phyloP scores from a whole-genome alignment of 257 asterid species.

The Solanum arcanum region DNA sequence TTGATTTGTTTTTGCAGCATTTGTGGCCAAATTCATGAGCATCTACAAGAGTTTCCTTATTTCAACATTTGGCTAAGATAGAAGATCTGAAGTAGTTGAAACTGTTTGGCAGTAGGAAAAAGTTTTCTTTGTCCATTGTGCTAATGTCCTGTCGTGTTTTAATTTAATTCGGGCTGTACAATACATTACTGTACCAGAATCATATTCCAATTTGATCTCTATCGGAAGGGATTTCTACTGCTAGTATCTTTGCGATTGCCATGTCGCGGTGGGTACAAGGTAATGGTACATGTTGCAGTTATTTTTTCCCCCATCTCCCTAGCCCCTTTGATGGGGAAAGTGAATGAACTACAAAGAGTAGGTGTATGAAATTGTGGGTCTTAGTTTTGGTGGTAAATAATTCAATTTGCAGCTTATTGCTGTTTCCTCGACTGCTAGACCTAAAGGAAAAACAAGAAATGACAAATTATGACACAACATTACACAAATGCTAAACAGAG shows the following conservation, averaged over 20 bases:
- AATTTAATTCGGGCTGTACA: not conserved
- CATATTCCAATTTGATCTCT: not conserved
- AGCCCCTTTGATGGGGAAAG: not conserved
- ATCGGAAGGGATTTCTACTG: not conserved
- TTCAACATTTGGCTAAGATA: constrained; percentile 68
- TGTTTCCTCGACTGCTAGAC: not conserved
- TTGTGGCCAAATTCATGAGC: constrained; percentile 99
- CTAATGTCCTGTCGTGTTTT: not conserved
- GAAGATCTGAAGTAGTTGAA: not conserved
- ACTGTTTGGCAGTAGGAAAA: not conserved
- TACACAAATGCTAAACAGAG: not conserved
- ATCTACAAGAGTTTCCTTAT: constrained; percentile 85
- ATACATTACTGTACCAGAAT: not conserved
- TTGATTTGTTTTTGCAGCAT: constrained; percentile 51
- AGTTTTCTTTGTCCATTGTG: not conserved
- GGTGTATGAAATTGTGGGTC: not conserved
- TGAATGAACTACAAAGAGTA: not conserved
- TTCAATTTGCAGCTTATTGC: not conserved
- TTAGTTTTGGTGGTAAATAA: not conserved
- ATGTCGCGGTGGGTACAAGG: not conserved
- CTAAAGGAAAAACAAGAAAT: not conserved
- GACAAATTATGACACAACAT: not conserved
- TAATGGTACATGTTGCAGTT: not conserved
- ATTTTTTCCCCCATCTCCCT: not conserved
- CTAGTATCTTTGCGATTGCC: not conserved